Conservation (phyloP, 768 basidiomycete species). For the Naematelia encephala region DNA sequence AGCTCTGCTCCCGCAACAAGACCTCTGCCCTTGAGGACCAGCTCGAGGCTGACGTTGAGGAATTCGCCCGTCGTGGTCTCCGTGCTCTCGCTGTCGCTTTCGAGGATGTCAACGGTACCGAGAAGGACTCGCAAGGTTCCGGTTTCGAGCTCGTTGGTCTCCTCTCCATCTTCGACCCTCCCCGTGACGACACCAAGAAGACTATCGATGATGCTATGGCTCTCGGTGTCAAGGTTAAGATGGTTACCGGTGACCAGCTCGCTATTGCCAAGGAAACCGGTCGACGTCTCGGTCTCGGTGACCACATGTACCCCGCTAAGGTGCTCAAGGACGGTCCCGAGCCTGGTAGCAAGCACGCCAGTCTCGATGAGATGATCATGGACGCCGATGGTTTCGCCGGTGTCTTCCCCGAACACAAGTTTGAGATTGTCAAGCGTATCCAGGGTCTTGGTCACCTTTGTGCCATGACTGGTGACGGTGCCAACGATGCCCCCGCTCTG, state of each 20-base stretch:
- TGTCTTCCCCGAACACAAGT: constrained; percentile 99
- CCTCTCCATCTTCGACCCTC: constrained; percentile 95
- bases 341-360: constrained; percentile 75
- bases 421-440: constrained; percentile 97
- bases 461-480: constrained; percentile 99
- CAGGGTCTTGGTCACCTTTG: constrained; percentile 93
- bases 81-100: constrained; percentile 94
- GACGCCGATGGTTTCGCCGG: constrained; percentile 99
- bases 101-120: constrained; percentile 83
- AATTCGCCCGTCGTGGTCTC: constrained; percentile 91
- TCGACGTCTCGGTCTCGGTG: constrained; percentile 93
- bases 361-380: constrained; percentile 97
- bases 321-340: constrained; percentile 96
- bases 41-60: constrained; percentile 92
- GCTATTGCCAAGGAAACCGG: constrained; percentile 99
- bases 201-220: constrained; percentile 95
- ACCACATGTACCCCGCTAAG: constrained; percentile 99
- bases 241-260: constrained; percentile 99
- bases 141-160: constrained; percentile 97
- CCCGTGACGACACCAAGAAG: constrained; percentile 96
- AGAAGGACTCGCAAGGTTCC: constrained; percentile 81
- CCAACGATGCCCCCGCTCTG: constrained; percentile 95
- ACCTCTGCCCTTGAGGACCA: constrained; percentile 83
- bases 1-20: constrained; percentile 96
- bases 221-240: constrained; percentile 97